Base-by-base conservation (phyloP, 2,329 filamentous ascomycete species). In the Colletotrichum simmondsii region DNA sequence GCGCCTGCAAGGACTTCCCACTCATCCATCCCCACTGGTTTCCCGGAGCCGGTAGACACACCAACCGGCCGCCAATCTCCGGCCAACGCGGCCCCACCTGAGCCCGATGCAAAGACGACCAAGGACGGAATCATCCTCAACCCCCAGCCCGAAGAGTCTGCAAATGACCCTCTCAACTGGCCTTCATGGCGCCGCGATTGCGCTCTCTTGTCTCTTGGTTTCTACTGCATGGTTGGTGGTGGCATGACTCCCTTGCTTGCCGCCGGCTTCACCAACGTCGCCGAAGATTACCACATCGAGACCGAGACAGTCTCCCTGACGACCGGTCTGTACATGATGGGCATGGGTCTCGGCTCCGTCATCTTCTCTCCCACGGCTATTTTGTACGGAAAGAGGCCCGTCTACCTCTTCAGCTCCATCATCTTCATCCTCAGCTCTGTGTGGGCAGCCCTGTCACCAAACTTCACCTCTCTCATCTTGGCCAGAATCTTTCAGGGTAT, bases 81-180 rank as follows among this genome's bases (percentile, higher is more conserved):
- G 7, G 42, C 56, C 1, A 28, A 65, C 8, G 59, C 75, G 26
- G 61, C 52, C 62, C 54, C 73, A 74, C 66, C 69, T 7, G 75
- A 75, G 22, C 75, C 81, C 61, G 81, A 81, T 58, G 90, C 91
- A 83, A 98, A 98, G 85, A 92, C 87, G 75, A 98, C 95, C 2
- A 83, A 88, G 46, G 93, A 98, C 80, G 95, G 95, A 19, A 95
- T 98, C 77, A 95, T 98, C 68, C 85, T 98, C 16, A 93, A 97
- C 0, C 96, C 96, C 0, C 96, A 98, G 80, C 96, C 96, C 0
- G 95, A 98, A 72, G 95, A 98, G 64, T 95, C 94, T 0, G 86
- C 88, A 64, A 98, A 98, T 76, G 96, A 98, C 78, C 96, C 96
- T 1, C 85, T 98, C 69, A 98, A 98, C 80, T 98, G 96, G 96